Evolutionary conservation across 495 filamentous ascomycete genomes (phyloP).

Genomic region (Talaromyces liani): DNA sequence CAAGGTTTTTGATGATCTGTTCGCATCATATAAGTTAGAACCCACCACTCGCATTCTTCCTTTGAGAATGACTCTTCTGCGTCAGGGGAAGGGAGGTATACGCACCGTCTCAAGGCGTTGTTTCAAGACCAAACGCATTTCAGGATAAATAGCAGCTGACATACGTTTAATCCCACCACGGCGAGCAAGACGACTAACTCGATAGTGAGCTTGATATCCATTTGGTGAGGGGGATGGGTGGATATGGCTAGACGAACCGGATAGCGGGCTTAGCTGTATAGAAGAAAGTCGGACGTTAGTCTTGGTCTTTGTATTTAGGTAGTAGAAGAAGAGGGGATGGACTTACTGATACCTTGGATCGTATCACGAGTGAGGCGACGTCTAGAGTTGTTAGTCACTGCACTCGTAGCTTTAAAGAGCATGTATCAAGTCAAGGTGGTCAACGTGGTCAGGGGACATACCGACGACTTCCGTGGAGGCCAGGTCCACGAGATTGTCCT

Average conservation of each 20-base stretch:
- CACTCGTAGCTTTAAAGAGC: conserved; percentile 43
- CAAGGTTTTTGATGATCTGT: conserved; percentile 18
- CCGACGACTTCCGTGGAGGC: background rate
- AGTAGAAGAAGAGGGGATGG: background rate
- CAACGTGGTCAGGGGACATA: background rate
- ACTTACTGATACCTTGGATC: conserved; percentile 59
- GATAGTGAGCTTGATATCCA: background rate
- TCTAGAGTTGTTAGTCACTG: conserved; percentile 43
- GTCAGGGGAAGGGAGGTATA: background rate
- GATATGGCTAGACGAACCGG: conserved; percentile 40
- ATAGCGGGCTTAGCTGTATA: conserved; percentile 55
- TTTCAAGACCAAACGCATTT: conserved; percentile 49
- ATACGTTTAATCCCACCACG: conserved; percentile 76
- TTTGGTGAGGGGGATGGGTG: background rate
- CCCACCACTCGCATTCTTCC: background rate
- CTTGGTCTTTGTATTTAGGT: background rate
- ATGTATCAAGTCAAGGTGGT: conserved; percentile 21
- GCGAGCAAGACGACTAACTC: conserved; percentile 62
- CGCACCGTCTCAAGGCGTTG: conserved; percentile 45
- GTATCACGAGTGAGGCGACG: conserved; percentile 52
- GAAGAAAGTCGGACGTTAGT: conserved; percentile 2
- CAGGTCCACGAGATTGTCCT: background rate
- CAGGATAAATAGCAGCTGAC: conserved; percentile 61
- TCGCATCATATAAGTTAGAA: background rate
- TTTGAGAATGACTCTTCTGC: background rate